Base-by-base conservation (phyloP, 2,329 filamentous ascomycete genomes). In the Ascomycota sp. region DNA sequence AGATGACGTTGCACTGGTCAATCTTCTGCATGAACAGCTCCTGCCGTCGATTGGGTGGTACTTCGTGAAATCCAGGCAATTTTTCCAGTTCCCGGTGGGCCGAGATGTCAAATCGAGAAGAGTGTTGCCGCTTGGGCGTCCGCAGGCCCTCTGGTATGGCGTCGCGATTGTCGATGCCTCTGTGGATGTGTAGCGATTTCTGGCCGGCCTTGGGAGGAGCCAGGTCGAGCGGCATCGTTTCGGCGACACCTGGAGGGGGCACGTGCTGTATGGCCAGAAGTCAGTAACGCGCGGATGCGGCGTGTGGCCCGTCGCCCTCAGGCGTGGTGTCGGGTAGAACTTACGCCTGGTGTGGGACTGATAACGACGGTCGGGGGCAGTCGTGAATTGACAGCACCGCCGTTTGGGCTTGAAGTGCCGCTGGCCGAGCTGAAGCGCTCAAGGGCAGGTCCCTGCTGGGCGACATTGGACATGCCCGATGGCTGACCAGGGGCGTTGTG, bases 11-110 rank as follows among this genome's bases (percentile, higher is more conserved):
- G 64, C 89, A 98, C 55, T 98, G 89, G 48, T 95, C 89, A 45
- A 98, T 89, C 66, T 98, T 98, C 52, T 95, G 84, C 84, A 98
- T 93, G 58, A 98, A 98, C 12, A 98, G 69, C 46, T 95, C 86
- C 57, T 93, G 84, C 40, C 89, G 73, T 41, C 86, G 74, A 52
- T 92, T 92, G 11, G 89, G 89, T 9, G 86, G 79, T 24, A 95
- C 89, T 56, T 98, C 89, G 49, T 98, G 89, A 56, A 98, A 98
- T 27, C 89, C 89, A 1, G 89, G 86, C 21, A 98, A 65, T 59
- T 98, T 98, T 55, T 98, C 89, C 33, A 98, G 66, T 55, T 98
- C 89, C 48, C 89, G 73, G 53, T 95, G 84, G 40, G 91, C 82
- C 4, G 89, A 98, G 42, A 98, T 91, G 53, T 98, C 86, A 53